Evolutionary conservation across 495 filamentous ascomycete genomes (phyloP).

Genomic region (Pseudevernia furfuracea): DNA sequence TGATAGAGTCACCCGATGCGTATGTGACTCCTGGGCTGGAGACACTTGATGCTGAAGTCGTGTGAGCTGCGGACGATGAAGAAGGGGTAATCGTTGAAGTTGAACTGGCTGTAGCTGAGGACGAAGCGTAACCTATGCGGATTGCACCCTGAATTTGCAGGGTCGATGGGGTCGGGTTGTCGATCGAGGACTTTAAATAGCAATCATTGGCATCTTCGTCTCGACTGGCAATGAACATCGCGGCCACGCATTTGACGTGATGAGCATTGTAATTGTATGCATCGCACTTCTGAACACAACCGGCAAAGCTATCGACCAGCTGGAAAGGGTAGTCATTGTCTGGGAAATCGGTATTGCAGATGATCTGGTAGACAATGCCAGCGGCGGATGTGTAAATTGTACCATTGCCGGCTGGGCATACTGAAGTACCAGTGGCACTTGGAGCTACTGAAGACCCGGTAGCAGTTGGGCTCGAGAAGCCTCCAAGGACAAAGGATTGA

Average conservation of each 20-base stretch:
- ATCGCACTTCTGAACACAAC: conserved; percentile 27
- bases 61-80: background rate
- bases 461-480: conserved; percentile 13
- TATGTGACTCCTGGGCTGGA: conserved; percentile 22
- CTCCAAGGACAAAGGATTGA: conserved; percentile 22
- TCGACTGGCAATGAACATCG: conserved; percentile 22
- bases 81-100: conserved; percentile 1
- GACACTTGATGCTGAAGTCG: conserved; percentile 10
- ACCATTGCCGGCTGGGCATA: conserved; percentile 25
- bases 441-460: conserved; percentile 8
- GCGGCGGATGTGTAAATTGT: conserved; percentile 22
- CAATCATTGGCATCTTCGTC: conserved; percentile 22
- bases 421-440: conserved; percentile 5
- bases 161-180: conserved; percentile 12
- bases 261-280: conserved; percentile 22
- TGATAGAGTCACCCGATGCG: conserved; percentile 20
- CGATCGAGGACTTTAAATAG: conserved; percentile 28
- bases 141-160: conserved; percentile 22
- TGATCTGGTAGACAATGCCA: conserved; percentile 22
- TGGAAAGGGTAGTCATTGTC: conserved; percentile 22
- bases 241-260: conserved; percentile 22
- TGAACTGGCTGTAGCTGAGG: conserved; percentile 2
- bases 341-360: conserved; percentile 26
- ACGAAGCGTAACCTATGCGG: conserved; percentile 12
- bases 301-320: conserved; percentile 23